Base-by-base conservation (phyloP, 352 stramenopile species). In the Globisporangium paddicum region DNA sequence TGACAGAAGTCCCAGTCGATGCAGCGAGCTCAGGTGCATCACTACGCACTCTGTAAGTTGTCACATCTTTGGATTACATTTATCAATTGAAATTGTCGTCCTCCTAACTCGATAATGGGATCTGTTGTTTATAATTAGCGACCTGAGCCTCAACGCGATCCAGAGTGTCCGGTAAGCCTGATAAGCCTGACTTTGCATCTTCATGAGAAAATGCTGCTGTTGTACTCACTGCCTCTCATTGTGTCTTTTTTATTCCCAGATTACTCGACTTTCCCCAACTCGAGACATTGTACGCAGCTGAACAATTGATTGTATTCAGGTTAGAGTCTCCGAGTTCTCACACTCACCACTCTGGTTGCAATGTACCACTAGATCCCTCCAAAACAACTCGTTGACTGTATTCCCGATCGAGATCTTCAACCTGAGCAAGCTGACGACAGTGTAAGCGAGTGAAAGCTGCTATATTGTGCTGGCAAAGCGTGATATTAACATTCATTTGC, bases 331-430 rank as follows among this genome's bases (percentile, higher is more conserved):
- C 5, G 16, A 19, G 16, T 35, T 28, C 16, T 25, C n/a, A 14
- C 9, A 25, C 35, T 34, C 46, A 56, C 51, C 0, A 44, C n/a
- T 53, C 9, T 23, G 1, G 23, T 28, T 23, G 18, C 18, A 48
- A 7, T 19, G 23, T 7, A 6, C 28, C 5, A 0, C 11, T 41
- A 69, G 63, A 13, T 66, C 35, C 18, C 58, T 69, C 9, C 63
- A 64, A 25, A 66, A 66, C 59, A 64, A 64, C 34, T 63, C 63
- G 38, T 40, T 69, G 25, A 51, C 34, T 5, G 25, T n/a, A 23
- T 60, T 69, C 25, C 63, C 63, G 2, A 25, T 34, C 5, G 50
- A 63, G 38, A 7, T 69, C 21, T 69, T 69, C 41, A 55, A 56
- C 25, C 30, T 69, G 21, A 30, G 38, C 2, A 48, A 53, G n/a